Evolutionary conservation across 2,329 filamentous ascomycete species (phyloP).

Genomic region (Pezicula radicicola): DNA sequence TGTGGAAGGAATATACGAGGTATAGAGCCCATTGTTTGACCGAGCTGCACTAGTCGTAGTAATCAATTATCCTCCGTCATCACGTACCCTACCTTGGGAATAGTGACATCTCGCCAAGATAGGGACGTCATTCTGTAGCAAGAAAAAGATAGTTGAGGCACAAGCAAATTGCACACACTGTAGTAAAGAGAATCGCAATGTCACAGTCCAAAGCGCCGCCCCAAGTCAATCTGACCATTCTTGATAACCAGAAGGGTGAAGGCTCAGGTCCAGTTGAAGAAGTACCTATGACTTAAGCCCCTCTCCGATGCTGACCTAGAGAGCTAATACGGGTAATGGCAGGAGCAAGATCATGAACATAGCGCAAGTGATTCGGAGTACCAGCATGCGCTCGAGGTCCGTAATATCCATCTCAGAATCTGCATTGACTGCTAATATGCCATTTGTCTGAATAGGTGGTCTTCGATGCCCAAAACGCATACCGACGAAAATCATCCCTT

Average conservation of each 20-base stretch:
- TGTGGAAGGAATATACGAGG: no score
- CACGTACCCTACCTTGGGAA: no score
- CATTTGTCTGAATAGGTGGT: conserved; percentile 42
- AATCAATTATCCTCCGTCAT: no score
- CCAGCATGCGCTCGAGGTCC: conserved; percentile 41
- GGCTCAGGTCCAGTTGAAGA: not conserved
- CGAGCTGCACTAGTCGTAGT: no score
- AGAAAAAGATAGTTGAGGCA: no score
- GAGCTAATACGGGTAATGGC: conserved; percentile 1
- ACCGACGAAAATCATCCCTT: conserved; percentile 65
- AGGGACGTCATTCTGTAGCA: no score
- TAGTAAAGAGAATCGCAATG: no score
- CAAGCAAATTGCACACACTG: no score
- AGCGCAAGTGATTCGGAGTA: conserved; percentile 29
- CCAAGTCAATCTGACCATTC: no score
- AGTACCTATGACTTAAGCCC: not conserved
- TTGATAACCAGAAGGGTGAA: not conserved
- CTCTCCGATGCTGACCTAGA: not conserved
- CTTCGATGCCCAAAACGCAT: conserved; percentile 58
- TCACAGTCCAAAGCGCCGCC: no score
- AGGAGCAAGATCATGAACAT: conserved; percentile 15
- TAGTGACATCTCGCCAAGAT: no score
- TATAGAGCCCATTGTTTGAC: no score
- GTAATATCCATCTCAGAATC: not conserved
- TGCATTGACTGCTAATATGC: not conserved